phyloP scores from a whole-genome alignment of 176 grass and related monocot species.

The Oryza coarctata region DNA sequence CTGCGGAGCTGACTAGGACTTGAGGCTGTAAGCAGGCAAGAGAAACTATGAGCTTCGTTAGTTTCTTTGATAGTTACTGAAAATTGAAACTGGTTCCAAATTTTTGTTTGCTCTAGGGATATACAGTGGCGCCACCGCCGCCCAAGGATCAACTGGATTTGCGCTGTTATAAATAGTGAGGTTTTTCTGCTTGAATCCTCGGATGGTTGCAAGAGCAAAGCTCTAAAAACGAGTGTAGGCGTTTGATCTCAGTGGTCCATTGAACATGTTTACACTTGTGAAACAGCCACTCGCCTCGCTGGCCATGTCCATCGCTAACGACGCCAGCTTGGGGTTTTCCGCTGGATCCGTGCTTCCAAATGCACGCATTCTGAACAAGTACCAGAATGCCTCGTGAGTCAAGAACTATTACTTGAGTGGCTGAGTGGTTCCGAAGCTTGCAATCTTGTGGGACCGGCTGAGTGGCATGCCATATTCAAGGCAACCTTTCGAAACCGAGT shows the following conservation, averaged over 20 bases:
- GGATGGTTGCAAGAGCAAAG: background rate
- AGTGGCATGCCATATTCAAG: background rate
- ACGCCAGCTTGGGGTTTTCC: background rate
- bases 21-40: no score
- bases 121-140: no score
- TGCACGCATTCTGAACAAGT: background rate
- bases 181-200: background rate
- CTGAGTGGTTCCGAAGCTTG: background rate
- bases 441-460: background rate
- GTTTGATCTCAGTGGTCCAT: slow-evolving; percentile 10
- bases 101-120: no score
- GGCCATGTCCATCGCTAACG: slow-evolving; percentile 1
- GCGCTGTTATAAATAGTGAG: background rate
- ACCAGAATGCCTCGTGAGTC: background rate
- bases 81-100: background rate
- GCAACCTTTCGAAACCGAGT: background rate
- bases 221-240: background rate
- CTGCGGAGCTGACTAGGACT: no score
- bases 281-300: background rate
- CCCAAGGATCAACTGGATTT: background rate
- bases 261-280: background rate
- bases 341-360: background rate
- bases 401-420: background rate
- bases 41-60: background rate
- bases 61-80: background rate